A percentile compares a stretch with the other conserved stretches of the same genome.
phyloP scores from a whole-genome alignment of 441 rosid species.

The Manihot esculenta region DNA sequence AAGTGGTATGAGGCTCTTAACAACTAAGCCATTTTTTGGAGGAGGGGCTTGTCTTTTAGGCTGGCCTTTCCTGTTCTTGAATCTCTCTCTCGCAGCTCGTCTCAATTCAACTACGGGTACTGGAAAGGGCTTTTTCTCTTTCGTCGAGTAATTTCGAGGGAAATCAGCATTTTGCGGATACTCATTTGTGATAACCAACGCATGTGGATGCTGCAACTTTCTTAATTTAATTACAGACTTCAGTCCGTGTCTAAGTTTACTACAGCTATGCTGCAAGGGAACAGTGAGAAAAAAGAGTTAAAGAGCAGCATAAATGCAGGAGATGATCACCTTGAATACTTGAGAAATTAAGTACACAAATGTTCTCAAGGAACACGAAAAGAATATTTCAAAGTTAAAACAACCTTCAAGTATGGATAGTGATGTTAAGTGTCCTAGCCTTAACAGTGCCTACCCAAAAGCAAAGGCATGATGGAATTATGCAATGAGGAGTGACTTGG shows the following conservation, averaged over 20 bases:
- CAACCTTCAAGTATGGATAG: not conserved
- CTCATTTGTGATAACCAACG: slow-evolving; percentile 45
- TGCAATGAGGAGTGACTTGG: not conserved
- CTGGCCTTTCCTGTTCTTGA: slow-evolving; percentile 61
- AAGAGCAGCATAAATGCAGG: not conserved
- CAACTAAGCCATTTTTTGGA: slow-evolving; percentile 75
- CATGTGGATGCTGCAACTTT: slow-evolving; percentile 30
- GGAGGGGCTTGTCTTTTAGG: slow-evolving; percentile 63
- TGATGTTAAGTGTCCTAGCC: not conserved
- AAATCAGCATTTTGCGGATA: slow-evolving; percentile 86
- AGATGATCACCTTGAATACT: not conserved
- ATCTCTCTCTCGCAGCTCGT: slow-evolving; percentile 84
- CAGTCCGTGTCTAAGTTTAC: slow-evolving; percentile 36
- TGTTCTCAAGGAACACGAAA: slow-evolving; percentile 4
- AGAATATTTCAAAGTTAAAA: not conserved
- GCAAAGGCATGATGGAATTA: not conserved
- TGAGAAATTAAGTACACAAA: not conserved
- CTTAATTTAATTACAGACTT: slow-evolving; percentile 33
- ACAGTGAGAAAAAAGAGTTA: not conserved
- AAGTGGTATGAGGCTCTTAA: slow-evolving; percentile 64
- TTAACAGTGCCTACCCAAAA: not conserved
- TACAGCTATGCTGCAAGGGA: slow-evolving; percentile 38
- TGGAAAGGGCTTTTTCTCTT: slow-evolving; percentile 92
- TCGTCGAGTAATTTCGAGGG: slow-evolving; percentile 65
- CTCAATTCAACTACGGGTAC: slow-evolving; percentile 77